Evolutionary conservation across 179 eudicot genomes (phyloP), one percentile per base, ranked within the genome.

Genomic region (Carnegiea gigantea): DNA sequence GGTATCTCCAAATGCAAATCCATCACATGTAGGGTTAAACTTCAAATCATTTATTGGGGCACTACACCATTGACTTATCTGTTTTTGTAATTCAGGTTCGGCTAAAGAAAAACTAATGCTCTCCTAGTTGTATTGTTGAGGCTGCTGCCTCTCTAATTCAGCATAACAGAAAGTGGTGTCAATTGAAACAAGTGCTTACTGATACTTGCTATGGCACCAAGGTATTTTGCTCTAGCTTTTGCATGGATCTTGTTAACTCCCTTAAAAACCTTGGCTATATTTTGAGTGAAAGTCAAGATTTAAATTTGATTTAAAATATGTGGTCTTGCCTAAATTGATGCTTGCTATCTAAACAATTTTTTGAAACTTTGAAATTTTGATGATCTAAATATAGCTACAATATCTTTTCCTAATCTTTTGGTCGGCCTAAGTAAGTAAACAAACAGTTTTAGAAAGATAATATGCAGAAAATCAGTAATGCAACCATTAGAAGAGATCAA

Each of bases 71-170:
- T 57, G 48, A 75, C 43, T 54, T n/a, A 24, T 28, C 65, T 82
- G 44, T 71, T 28, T 75, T 23, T 68, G 46, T 76, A 21, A 71
- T 77, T 73, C 83, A 95, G 98, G 91, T 93, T 80, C 85, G 94
- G 78, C 85, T 95, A 73, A 89, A 87, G 83, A 90, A 83, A 86
- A 95, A 95, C 82, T 95, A 95, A 81, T 88, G 98, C 64, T 95
- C 98, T 78, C 93, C 98, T 28, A 92, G 98, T 54, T 93, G 90
- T 81, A 95, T 95, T 81, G 91, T 95, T 85, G 98, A 95, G 87
- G 98, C 98, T 86, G 98, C 98, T 75, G 91, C 95, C 75, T 90
- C 86, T 78, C 87, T 95, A 73, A 93, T 95, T 79, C 84, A 82
- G 87, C 87, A 95, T 84, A 95, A 92, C 82, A 79, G 79, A 20